phyloP scores from a whole-genome alignment of 1,284 basidiomycete species.

The Microbotryum scabiosae region DNA sequence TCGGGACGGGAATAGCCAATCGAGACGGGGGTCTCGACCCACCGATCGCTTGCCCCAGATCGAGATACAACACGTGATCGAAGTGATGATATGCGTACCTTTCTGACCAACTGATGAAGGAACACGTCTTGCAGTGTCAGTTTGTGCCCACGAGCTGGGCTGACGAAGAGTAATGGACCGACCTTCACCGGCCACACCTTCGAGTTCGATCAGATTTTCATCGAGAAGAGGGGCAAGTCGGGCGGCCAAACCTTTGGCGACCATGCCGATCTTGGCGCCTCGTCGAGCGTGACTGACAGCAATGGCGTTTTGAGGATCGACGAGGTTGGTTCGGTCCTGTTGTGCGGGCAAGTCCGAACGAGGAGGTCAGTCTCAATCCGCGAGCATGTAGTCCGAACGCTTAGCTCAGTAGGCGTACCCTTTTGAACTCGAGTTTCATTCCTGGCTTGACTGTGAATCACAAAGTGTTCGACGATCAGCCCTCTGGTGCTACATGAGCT shows the following conservation, averaged over 20 bases:
- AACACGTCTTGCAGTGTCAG: background rate
- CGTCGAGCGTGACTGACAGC: constrained; percentile 16
- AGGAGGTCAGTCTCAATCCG: background rate
- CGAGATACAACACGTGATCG: constrained; percentile 6
- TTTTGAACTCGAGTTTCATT: constrained; percentile 13
- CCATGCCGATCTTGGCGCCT: constrained; percentile 19
- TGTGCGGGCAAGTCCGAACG: background rate
- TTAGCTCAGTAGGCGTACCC: constrained; percentile 6
- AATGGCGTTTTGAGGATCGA: constrained; percentile 23
- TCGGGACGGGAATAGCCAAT: constrained; percentile 21
- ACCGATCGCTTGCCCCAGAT: constrained; percentile 20
- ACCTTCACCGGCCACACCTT: constrained; percentile 8
- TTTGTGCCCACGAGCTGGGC: too few species aligned
- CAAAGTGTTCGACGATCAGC: background rate
- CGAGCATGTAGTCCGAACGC: background rate
- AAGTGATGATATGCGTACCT: constrained; percentile 1
- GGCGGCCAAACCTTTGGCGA: constrained; percentile 7
- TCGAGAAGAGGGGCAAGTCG: constrained; percentile 19
- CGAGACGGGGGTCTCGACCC: constrained; percentile 11
- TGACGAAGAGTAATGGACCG: background rate
- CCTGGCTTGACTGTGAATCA: constrained; percentile 14
- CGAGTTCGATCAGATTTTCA: constrained; percentile 10
- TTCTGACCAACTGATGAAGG: constrained; percentile 5
- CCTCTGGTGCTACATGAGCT: background rate
- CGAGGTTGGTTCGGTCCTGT: constrained; percentile 23